These are phyloP conservation scores for Brachypodium distachyon DNA, from an alignment of 202 grass and related monocot species.

Conservation along the genomic window DNA sequence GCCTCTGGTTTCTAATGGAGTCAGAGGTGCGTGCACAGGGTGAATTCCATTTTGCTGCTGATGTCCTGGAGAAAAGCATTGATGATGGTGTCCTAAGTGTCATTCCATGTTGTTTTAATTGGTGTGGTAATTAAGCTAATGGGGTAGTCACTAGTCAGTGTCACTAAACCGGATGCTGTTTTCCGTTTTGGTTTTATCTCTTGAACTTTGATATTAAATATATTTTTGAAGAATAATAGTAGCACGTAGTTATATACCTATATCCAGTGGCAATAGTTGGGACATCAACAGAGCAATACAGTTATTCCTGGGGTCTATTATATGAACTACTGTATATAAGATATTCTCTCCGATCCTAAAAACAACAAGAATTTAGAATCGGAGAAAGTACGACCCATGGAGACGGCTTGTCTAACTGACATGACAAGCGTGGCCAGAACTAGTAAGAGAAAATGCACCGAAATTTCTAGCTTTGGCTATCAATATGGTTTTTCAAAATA, in stretches of 20 bases:
- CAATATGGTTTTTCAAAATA: no score
- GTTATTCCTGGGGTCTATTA: no score
- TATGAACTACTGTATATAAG: neutral
- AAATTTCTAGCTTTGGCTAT: no score
- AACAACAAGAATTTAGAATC: no score
- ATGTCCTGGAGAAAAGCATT: neutral
- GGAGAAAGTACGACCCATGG: no score
- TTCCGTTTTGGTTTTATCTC: neutral
- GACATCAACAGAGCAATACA: neutral
- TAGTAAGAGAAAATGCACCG: no score
- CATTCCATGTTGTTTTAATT: neutral
- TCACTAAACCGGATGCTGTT: neutral
- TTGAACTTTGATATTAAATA: neutral
- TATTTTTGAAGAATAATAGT: neutral
- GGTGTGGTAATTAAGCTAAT: neutral
- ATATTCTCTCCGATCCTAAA: no score
- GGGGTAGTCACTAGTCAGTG: neutral
- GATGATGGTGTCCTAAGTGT: neutral
- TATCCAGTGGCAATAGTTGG: neutral
- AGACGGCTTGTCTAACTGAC: no score
- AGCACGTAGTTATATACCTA: no score
- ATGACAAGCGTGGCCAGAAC: no score
- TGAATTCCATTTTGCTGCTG: neutral
- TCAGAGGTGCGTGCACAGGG: neutral
- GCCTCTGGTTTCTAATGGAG: slow-evolving; percentile 14